Evolutionary conservation across 2,329 filamentous ascomycete genomes (phyloP).

Genomic region (Cytospora chrysosperma): DNA sequence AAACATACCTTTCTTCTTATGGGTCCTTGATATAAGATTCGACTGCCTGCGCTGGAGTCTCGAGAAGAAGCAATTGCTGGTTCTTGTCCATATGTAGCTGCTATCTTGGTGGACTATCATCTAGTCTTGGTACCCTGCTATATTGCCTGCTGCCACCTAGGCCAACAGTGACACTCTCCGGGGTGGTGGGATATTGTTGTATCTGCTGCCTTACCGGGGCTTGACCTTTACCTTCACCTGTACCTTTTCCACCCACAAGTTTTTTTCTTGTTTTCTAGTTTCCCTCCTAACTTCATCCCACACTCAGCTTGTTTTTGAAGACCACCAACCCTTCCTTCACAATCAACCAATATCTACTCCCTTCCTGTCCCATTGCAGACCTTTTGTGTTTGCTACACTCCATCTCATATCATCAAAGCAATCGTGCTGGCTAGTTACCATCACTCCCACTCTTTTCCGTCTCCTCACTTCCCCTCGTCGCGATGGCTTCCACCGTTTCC

Average conservation of each 20-base stretch:
- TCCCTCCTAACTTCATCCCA: neutral
- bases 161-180: neutral
- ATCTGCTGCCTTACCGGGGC: neutral
- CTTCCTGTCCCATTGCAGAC: constrained; percentile 6
- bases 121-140: neutral
- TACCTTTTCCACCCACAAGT: no score
- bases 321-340: neutral
- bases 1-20: neutral
- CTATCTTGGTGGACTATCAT: neutral
- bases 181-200: neutral
- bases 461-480: neutral
- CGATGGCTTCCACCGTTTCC: constrained; percentile 11
- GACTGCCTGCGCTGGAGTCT: neutral
- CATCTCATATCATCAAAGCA: constrained; percentile 1
- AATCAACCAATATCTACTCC: neutral
- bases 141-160: neutral
- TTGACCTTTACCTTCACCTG: neutral
- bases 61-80: neutral
- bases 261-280: neutral
- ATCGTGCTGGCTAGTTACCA: constrained; percentile 5
- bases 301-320: constrained; percentile 7
- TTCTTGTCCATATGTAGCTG: neutral
- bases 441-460: neutral
- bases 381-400: constrained; percentile 12
- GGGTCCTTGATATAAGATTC: neutral